phyloP scores from a whole-genome alignment of 192 early-diverging fungal species.

The Umbelopsis sp. region DNA sequence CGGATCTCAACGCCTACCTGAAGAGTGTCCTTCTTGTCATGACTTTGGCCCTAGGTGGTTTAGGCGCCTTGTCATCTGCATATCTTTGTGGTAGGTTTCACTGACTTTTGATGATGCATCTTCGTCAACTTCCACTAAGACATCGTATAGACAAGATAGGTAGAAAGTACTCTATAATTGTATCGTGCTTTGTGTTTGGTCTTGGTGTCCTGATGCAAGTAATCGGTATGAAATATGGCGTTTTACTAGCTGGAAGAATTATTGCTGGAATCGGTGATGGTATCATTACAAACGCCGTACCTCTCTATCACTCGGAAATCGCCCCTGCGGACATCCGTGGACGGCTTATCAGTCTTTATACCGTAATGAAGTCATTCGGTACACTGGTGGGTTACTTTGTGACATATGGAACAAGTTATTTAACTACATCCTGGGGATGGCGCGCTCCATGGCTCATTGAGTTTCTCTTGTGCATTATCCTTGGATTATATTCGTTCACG shows the following conservation, averaged over 20 bases:
- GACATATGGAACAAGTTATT: constrained; percentile 42
- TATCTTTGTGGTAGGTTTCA: constrained; percentile 9
- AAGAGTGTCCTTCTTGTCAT: constrained; percentile 22
- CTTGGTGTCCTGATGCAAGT: constrained; percentile 57
- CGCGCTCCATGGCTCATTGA: constrained; percentile 82
- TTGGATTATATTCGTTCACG: constrained; percentile 61
- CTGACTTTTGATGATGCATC: not conserved
- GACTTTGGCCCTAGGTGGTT: constrained; percentile 16
- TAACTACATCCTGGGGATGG: constrained; percentile 62
- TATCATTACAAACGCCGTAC: constrained; percentile 33
- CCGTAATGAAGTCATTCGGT: constrained; percentile 88
- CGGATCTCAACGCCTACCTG: constrained; percentile 5
- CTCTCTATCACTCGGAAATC: constrained; percentile 42
- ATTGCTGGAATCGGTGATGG: constrained; percentile 49
- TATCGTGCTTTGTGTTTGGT: constrained; percentile 58
- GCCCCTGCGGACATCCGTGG: constrained; percentile 87
- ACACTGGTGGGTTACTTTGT: constrained; percentile 62
- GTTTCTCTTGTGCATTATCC: constrained; percentile 66
- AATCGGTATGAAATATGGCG: constrained; percentile 28
- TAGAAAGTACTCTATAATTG: constrained; percentile 62
- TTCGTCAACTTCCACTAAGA: not conserved
- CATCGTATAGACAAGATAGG: constrained; percentile 48
- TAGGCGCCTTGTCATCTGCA: constrained; percentile 21
- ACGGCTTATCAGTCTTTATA: constrained; percentile 81
- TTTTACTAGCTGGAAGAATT: constrained; percentile 52